These are phyloP conservation scores for Amorphotheca resinae DNA, from an alignment of 495 filamentous ascomycete genomes.

Conservation along the genomic window DNA sequence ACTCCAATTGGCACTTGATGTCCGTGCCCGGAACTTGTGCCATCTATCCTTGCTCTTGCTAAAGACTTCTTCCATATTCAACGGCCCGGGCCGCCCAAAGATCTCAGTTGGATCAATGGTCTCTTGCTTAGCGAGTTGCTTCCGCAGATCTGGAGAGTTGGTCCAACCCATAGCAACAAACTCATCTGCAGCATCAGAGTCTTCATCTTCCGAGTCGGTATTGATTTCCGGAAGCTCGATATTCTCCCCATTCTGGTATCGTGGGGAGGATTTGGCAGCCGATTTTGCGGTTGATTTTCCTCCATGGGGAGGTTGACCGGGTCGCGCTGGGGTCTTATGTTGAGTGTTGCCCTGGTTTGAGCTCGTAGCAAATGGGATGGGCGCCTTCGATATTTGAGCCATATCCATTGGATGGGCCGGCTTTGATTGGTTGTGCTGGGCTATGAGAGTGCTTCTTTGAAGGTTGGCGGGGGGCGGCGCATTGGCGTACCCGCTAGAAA, in stretches of 20 bases:
- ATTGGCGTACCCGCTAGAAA: constrained; percentile 48
- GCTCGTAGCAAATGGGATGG: constrained; percentile 76
- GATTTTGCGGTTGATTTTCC: constrained; percentile 37
- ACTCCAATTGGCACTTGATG: constrained; percentile 88
- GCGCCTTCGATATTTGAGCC: constrained; percentile 70
- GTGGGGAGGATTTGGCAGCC: constrained; percentile 55
- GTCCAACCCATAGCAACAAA: constrained; percentile 69
- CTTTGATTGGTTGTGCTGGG: constrained; percentile 40
- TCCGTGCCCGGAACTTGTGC: constrained; percentile 75
- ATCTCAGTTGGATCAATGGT: constrained; percentile 71
- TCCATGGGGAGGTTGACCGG: constrained; percentile 30
- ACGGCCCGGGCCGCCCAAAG: constrained; percentile 74
- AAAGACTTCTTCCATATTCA: constrained; percentile 94
- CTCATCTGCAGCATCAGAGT: constrained; percentile 41
- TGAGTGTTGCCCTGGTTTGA: constrained; percentile 34
- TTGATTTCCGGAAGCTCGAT: constrained; percentile 83
- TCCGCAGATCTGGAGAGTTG: constrained; percentile 63
- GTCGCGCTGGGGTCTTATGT: constrained; percentile 49
- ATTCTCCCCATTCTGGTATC: constrained; percentile 65
- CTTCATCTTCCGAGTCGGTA: constrained; percentile 75
- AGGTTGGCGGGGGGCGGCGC: constrained; percentile 33
- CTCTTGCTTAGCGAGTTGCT: constrained; percentile 62
- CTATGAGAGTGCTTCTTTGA: constrained; percentile 17
- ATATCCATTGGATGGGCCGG: constrained; percentile 59
- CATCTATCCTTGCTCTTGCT: constrained; percentile 58